Evolutionary conservation across 1,139 yeast species (phyloP).

Genomic region (Candida sp.): DNA sequence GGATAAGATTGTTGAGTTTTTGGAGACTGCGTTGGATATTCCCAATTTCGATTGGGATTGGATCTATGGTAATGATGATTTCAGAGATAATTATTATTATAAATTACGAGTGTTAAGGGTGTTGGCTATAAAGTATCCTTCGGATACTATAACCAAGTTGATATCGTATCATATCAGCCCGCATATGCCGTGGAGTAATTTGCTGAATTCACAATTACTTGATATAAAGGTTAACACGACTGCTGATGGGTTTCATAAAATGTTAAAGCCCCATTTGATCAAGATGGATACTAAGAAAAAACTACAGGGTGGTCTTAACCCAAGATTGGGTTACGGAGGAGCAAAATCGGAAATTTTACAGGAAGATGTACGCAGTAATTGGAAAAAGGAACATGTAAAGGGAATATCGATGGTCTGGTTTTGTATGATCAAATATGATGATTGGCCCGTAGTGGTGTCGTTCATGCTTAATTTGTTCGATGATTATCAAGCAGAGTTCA

Average conservation of each 20-base stretch:
- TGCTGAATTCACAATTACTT: slow-evolving; percentile 12
- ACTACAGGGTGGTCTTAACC: slow-evolving; percentile 21
- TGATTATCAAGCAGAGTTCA: slow-evolving; percentile 43
- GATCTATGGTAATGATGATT: slow-evolving; percentile 1
- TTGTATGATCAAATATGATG: slow-evolving; percentile 17
- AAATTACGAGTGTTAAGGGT: slow-evolving; percentile 5
- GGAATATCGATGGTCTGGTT: slow-evolving; percentile 27
- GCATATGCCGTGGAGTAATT: slow-evolving; percentile 26
- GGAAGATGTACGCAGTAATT: slow-evolving; percentile 22
- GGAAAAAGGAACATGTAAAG: slow-evolving; percentile 26
- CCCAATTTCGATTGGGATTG: slow-evolving; percentile 8
- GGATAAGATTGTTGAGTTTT: neutral
- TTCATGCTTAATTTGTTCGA: slow-evolving; percentile 49
- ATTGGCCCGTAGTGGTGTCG: slow-evolving; percentile 49
- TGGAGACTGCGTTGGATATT: slow-evolving; percentile 5
- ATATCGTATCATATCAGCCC: slow-evolving; percentile 24
- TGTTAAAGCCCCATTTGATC: slow-evolving; percentile 5
- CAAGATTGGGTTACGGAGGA: slow-evolving; percentile 25
- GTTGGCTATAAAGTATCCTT: neutral
- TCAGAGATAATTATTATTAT: slow-evolving; percentile 3
- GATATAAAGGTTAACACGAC: neutral
- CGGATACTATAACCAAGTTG: neutral
- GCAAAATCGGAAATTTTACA: slow-evolving; percentile 14
- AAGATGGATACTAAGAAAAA: neutral
- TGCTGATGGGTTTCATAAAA: neutral